Evolutionary conservation across 139 green algal species (phyloP), one percentile per base, ranked within the genome.

Genomic region (Helicosporidium sp.): DNA sequence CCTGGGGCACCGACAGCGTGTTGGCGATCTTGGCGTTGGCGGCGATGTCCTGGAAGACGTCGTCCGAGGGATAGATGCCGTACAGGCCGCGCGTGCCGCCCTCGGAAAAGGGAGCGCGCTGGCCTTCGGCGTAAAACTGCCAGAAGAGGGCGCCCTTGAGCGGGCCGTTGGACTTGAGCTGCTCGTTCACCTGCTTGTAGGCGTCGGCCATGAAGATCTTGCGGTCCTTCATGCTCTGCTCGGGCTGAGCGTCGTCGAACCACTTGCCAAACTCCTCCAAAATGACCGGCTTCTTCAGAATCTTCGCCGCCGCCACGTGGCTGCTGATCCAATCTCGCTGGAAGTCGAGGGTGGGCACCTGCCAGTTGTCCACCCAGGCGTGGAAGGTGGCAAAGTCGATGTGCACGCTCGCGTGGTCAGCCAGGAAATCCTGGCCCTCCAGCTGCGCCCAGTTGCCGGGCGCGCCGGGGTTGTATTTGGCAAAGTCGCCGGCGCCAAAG

Each of bases 181-280:
- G 31, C 29, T 43, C 23, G 51, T 49, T 18, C 23, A 49, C 43
- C 17, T 25, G 19, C 5, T 26, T 23, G 22, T 52, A 52, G 29
- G 33, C 44, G 10, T 16, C 44, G 5, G 52, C 7, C 22, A 68
- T 34, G 48, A 62, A 62, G 6, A 10, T 6, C 27, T 55, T 47
- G 19, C 60, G 60, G 28, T 62, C 46, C 18, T 49, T 49, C 44
- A 54, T 25, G 22, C 43, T 59, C 36, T 39, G 24, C 40, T 55
- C 22, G 33, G 34, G 39, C 43, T 46, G 29, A 5, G 28, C 42
- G 22, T 16, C 29, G 31, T 51, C 51, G 5, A 62, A 41, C 55
- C 48, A 55, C 47, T 60, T 54, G 12, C 77, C 68, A 49, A 81
- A 83, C 69, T 87, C 78, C 57, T 87, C 77, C 28, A 85, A 52